Evolutionary conservation across 2,329 filamentous ascomycete species (phyloP).

Genomic region (Fonsecaea nubica): DNA sequence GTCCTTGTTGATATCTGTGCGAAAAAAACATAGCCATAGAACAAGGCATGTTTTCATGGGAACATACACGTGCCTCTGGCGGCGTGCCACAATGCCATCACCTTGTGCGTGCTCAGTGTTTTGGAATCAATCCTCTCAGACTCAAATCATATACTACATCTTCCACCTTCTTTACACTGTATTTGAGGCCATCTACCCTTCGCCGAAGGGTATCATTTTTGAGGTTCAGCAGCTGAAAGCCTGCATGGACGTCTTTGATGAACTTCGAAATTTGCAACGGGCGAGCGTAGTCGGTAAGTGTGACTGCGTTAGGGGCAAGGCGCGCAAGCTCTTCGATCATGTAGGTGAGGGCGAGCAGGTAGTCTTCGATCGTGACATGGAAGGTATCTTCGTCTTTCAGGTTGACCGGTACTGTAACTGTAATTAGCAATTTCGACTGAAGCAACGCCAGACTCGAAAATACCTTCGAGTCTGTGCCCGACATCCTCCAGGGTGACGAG

Average conservation of each 20-base stretch:
- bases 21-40: neutral
- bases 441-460: neutral
- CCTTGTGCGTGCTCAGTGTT: slow-evolving; percentile 36
- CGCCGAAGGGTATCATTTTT: slow-evolving; percentile 93
- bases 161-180: slow-evolving; percentile 96
- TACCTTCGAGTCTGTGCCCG: slow-evolving; percentile 76
- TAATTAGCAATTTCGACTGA: neutral
- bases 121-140: slow-evolving; percentile 78
- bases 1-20: neutral
- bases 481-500: slow-evolving; percentile 89
- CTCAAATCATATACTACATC: slow-evolving; percentile 97
- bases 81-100: neutral
- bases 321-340: slow-evolving; percentile 83
- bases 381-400: slow-evolving; percentile 82
- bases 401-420: slow-evolving; percentile 77
- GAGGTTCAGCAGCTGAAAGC: slow-evolving; percentile 95
- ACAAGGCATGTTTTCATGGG: neutral
- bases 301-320: slow-evolving; percentile 92
- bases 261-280: slow-evolving; percentile 89
- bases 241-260: slow-evolving; percentile 92
- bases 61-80: neutral
- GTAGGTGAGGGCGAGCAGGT: slow-evolving; percentile 84
- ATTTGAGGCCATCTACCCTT: slow-evolving; percentile 92
- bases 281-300: slow-evolving; percentile 82
- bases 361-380: slow-evolving; percentile 96